Evolutionary conservation across 2,329 filamentous ascomycete species (phyloP), one percentile per base, ranked within the genome.

Genomic region (Colletotrichum sp.): DNA sequence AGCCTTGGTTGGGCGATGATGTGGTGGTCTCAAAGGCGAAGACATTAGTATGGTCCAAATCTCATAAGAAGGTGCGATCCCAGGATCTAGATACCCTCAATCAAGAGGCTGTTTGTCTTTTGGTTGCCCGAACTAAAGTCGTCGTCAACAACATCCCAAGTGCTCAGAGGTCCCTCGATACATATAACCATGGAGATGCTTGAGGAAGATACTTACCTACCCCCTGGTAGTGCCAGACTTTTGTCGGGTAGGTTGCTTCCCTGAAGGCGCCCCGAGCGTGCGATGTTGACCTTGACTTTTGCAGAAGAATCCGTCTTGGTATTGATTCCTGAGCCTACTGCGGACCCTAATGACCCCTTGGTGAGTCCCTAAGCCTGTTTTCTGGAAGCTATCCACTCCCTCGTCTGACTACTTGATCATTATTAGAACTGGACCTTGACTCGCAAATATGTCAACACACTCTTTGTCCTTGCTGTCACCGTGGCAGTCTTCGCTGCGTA

Each of bases 391-490:
- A 1, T 32, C 5, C 4, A 32, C 30, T 32, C 5, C 5, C 2
- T 32, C 48, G 13, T 55, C 48, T 55, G 18, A 52, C 13, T 0
- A 36, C 0, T 36, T 52, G 21, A 0, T 1, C 1, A 0, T 52
- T 5, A 55, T 55, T 24, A 55, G 52, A 57, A 57, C 0, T 57
- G 52, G 52, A 24, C 21, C n/a, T 57, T 57, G 24, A 5, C 13
- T 57, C 52, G 13, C 6, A 57, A 26, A 57, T 57, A 26, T 26
- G 52, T 57, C 21, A 57, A 57, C 21, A 26, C 52, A 5, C n/a
- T 57, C 52, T 57, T 57, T 0, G 52, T 57, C 13, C 24, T 57
- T 26, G 52, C 52, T 16, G 52, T 57, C 21, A 57, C 52, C 15
- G 52, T 57, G 24, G 52, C 52, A 15, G 52, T 57, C 7, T 57